Conservation (phyloP, 176 grass and related monocot species). For the Chloris gayana region DNA sequence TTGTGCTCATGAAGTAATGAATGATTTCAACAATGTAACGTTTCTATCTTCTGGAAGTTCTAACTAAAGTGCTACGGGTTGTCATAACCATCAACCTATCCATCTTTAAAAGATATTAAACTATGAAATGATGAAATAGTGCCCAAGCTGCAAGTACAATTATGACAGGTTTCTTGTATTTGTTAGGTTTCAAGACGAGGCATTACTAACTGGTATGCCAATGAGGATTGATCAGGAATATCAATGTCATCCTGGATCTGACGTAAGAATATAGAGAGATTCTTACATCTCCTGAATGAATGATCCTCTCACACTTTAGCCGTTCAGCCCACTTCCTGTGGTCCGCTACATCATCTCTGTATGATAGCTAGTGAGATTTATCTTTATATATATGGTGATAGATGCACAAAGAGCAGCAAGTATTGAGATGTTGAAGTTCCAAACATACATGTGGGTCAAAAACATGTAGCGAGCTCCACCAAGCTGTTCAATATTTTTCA, state of each 20-base stretch:
- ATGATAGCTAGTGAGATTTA: conserved; percentile 4
- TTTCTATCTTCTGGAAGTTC: conserved; percentile 20
- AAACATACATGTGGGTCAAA: conserved; percentile 81
- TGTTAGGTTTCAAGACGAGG: background rate
- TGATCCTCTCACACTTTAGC: conserved; percentile 77
- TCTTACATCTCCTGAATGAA: conserved; percentile 81
- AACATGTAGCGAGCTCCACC: conserved; percentile 83
- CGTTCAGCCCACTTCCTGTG: conserved; percentile 77
- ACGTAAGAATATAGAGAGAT: conserved; percentile 14
- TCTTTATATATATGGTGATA: conserved; percentile 15
- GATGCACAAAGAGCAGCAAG: conserved; percentile 24
- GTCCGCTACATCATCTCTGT: conserved; percentile 84
- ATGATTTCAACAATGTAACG: background rate
- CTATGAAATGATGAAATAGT: background rate
- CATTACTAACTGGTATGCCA: background rate
- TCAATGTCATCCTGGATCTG: background rate
- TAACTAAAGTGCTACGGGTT: background rate
- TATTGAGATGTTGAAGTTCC: background rate
- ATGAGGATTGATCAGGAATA: conserved; percentile 11
- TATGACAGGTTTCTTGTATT: background rate
- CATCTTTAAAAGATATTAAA: background rate
- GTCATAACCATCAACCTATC: background rate
- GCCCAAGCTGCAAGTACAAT: background rate
- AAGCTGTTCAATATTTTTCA: conserved; percentile 59
- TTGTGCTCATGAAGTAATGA: background rate